These are phyloP conservation scores for Periconia sp. DNA, from an alignment of 2,329 filamentous ascomycete genomes.

Conservation along the genomic window DNA sequence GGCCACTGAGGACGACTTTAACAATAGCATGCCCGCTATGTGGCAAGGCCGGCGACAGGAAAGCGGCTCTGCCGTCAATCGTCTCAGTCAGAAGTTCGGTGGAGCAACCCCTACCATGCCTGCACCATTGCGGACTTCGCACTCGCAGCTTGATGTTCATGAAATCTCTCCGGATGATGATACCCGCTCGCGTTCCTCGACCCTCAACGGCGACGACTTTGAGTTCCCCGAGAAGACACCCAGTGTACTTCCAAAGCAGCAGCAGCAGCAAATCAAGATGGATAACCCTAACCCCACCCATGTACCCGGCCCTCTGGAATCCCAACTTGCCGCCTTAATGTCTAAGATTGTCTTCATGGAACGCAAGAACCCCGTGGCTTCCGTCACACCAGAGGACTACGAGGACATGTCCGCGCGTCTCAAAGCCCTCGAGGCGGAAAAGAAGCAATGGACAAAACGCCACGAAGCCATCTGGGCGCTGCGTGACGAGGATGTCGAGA, in stretches of 20 bases:
- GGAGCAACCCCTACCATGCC: conserved; percentile 12
- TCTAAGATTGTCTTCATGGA: conserved; percentile 42
- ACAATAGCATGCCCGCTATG: conserved; percentile 26
- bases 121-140: conserved; percentile 13
- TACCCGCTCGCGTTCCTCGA: conserved; percentile 33
- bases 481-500: conserved; percentile 47
- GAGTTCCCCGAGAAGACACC: conserved; percentile 33
- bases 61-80: conserved; percentile 17
- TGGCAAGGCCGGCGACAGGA: conserved; percentile 27
- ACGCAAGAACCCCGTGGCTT: conserved; percentile 32
- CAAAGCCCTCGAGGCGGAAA: conserved; percentile 40
- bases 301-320: conserved; percentile 38
- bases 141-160: neutral
- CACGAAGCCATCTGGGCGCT: conserved; percentile 46
- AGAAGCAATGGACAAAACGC: conserved; percentile 36
- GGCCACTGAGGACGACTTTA: conserved; percentile 27
- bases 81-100: conserved; percentile 29
- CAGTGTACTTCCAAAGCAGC: conserved; percentile 18
- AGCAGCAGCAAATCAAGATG: conserved; percentile 9
- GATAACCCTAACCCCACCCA: conserved; percentile 12
- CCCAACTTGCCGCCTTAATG: conserved; percentile 40
- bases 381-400: conserved; percentile 44
- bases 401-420: conserved; percentile 31
- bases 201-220: conserved; percentile 33
- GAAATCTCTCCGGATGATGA: conserved; percentile 31